Evolutionary conservation across 352 stramenopile species (phyloP).

Genomic region (Thalassiosira hispida): DNA sequence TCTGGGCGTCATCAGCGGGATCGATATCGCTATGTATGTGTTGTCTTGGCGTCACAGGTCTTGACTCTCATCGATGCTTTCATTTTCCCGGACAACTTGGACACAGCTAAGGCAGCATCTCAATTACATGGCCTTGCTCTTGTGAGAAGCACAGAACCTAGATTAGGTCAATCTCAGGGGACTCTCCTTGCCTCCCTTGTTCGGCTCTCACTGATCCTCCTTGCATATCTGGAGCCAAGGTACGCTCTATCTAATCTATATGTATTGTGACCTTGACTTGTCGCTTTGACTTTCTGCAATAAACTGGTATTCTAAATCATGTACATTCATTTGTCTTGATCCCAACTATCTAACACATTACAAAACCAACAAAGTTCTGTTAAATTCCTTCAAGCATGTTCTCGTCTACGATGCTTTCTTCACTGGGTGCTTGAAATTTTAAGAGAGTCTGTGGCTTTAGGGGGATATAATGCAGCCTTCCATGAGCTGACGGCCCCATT

Average conservation of each 20-base stretch:
- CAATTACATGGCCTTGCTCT: slow-evolving; percentile 80
- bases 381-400: slow-evolving; percentile 78
- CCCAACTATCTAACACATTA: no score
- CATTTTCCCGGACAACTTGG: slow-evolving; percentile 83
- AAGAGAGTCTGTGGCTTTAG: slow-evolving; percentile 72
- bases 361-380: no score
- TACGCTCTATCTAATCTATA: no score
- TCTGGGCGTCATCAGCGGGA: slow-evolving; percentile 31
- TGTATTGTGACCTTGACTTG: no score
- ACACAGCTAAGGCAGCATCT: slow-evolving; percentile 60
- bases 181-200: slow-evolving; percentile 77
- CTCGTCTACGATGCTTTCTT: slow-evolving; percentile 79
- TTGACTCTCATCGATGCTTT: slow-evolving; percentile 83
- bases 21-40: slow-evolving; percentile 63
- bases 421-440: slow-evolving; percentile 79
- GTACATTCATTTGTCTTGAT: no score
- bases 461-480: slow-evolving; percentile 74
- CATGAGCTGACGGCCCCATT: slow-evolving; percentile 72
- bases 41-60: slow-evolving; percentile 74
- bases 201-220: slow-evolving; percentile 77
- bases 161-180: slow-evolving; percentile 78
- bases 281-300: no score
- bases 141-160: slow-evolving; percentile 75
- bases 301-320: no score
- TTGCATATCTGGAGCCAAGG: slow-evolving; percentile 78